Conservation (phyloP, 2,329 filamentous ascomycete species). For the Colletotrichum camelliae region DNA sequence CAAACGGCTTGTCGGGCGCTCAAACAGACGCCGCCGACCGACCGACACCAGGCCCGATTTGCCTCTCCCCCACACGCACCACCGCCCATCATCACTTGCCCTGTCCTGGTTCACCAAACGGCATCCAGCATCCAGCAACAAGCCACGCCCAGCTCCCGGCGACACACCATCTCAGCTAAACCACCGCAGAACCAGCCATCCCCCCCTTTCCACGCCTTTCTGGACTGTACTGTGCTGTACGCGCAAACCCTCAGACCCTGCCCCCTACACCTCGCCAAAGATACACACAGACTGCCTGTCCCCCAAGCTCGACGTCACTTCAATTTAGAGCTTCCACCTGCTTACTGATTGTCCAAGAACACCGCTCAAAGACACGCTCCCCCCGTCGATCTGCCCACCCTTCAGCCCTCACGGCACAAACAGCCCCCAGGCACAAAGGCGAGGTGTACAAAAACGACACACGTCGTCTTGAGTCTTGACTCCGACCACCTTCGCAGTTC, state of each 20-base stretch:
- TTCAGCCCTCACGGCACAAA: constrained; percentile 2
- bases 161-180: constrained; percentile 15
- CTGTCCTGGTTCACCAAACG: neutral
- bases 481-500: neutral
- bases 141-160: neutral
- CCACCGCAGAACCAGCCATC: neutral
- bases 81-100: neutral
- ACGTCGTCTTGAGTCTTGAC: constrained; percentile 8
- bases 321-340: constrained; percentile 18
- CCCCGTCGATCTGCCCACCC: constrained; percentile 8
- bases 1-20: neutral
- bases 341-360: constrained; percentile 7
- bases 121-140: neutral
- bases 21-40: constrained; percentile 1
- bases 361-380: constrained; percentile 5
- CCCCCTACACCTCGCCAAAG: neutral
- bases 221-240: neutral
- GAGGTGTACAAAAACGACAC: neutral
- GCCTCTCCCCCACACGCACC: constrained; percentile 16
- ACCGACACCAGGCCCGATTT: constrained; percentile 9
- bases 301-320: constrained; percentile 16
- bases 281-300: neutral
- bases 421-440: neutral
- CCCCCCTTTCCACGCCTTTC: neutral
- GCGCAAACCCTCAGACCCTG: constrained; percentile 5